Percentiles rank a stretch among this genome's conserved stretches.
phyloP scores from a whole-genome alignment of 1,139 yeast genomes.

The Debaryomycetaceae sp. region DNA sequence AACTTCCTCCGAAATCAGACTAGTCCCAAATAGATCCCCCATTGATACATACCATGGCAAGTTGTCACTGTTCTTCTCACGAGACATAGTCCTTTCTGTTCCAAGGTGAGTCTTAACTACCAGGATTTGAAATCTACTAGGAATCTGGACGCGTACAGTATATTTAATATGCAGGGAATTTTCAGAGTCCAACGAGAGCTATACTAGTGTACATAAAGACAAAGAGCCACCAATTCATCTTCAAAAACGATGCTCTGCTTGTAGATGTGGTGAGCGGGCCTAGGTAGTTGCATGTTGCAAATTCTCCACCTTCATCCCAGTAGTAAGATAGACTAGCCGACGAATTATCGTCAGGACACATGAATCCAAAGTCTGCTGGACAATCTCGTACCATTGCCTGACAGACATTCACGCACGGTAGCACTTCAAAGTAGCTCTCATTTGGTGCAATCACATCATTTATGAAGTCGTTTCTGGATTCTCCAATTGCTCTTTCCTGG shows the following conservation, averaged over 20 bases:
- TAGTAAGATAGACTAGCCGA: slow-evolving; percentile 46
- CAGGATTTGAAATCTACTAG: not conserved
- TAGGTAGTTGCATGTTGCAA: slow-evolving; percentile 48
- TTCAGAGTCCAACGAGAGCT: not conserved
- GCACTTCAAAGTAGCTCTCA: slow-evolving; percentile 63
- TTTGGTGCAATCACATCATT: slow-evolving; percentile 58
- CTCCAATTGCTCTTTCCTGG: slow-evolving; percentile 41
- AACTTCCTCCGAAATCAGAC: too few relatives aligned
- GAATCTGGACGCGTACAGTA: not conserved
- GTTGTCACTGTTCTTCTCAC: slow-evolving; percentile 17
- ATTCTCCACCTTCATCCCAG: slow-evolving; percentile 31
- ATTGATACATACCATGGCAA: slow-evolving; percentile 38
- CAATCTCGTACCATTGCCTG: slow-evolving; percentile 77
- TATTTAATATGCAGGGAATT: not conserved
- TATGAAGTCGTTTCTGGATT: slow-evolving; percentile 62
- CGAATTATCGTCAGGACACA: slow-evolving; percentile 55
- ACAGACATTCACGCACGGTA: slow-evolving; percentile 86
- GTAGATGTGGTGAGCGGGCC: slow-evolving; percentile 22
- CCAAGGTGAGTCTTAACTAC: not conserved
- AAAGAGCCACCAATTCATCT: slow-evolving; percentile 2
- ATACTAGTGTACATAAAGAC: not conserved
- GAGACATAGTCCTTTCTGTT: not conserved
- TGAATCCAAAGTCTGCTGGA: slow-evolving; percentile 71
- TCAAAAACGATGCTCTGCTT: slow-evolving; percentile 3
- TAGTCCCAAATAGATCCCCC: not conserved